Conservation (phyloP, 2,329 filamentous ascomycete genomes). For the Xylariales sp. region DNA sequence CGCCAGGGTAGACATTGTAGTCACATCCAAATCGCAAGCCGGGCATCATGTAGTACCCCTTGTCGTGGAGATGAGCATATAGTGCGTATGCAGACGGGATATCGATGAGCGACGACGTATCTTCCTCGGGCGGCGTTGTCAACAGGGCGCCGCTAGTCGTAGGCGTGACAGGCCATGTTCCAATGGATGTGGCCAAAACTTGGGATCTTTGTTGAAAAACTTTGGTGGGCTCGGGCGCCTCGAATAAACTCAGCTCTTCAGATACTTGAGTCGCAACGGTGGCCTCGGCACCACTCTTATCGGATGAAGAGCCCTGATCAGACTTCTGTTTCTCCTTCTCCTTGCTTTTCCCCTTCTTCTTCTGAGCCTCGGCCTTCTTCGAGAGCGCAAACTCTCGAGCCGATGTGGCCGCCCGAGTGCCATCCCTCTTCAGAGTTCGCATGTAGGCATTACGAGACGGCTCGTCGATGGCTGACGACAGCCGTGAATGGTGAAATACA, state of each 20-base stretch:
- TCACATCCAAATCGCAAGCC: slow-evolving; percentile 91
- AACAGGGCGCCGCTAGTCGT: slow-evolving; percentile 33
- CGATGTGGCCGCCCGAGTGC: slow-evolving; percentile 35
- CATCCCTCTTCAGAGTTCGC: slow-evolving; percentile 47
- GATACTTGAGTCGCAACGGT: slow-evolving; percentile 15
- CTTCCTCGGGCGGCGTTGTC: slow-evolving; percentile 9
- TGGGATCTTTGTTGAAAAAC: no score
- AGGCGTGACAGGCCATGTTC: slow-evolving; percentile 28
- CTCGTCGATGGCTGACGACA: slow-evolving; percentile 54
- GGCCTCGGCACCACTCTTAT: slow-evolving; percentile 35
- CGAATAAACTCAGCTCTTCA: slow-evolving; percentile 3
- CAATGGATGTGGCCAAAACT: no score
- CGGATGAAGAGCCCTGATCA: slow-evolving; percentile 37
- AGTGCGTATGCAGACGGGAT: slow-evolving; percentile 61
- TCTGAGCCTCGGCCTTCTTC: slow-evolving; percentile 12
- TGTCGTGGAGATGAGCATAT: slow-evolving; percentile 72
- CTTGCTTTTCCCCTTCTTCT: slow-evolving; percentile 16
- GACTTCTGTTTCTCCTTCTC: slow-evolving; percentile 15
- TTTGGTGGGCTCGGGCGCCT: neutral
- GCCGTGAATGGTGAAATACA: slow-evolving; percentile 60
- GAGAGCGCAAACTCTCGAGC: slow-evolving; percentile 22
- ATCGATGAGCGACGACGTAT: slow-evolving; percentile 14
- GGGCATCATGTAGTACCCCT: slow-evolving; percentile 83
- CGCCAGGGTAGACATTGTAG: slow-evolving; percentile 92
- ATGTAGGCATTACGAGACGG: slow-evolving; percentile 60